Evolutionary conservation across 768 basidiomycete genomes (phyloP), one percentile per base, ranked within the genome.

Genomic region (Termitomyces sp.): DNA sequence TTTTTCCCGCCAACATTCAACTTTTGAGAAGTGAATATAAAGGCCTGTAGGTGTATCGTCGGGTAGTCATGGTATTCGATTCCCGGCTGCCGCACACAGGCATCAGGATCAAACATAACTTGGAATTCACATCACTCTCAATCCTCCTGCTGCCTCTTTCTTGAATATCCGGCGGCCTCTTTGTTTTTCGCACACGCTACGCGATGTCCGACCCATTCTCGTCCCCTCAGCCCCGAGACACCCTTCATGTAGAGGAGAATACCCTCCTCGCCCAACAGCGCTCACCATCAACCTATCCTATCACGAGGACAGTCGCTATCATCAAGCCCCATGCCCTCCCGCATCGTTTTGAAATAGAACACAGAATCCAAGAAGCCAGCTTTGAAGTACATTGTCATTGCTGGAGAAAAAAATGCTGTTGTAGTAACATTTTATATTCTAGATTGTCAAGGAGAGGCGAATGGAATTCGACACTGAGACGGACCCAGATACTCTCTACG

Each of bases 391-490:
- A n/a, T n/a, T n/a, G n/a, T n/a, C n/a, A n/a, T n/a, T n/a, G n/a
- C n/a, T n/a, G n/a, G n/a, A n/a, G n/a, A n/a, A 58, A 58, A 44
- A 43, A 36, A 33, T 59, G 50, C 54, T 54, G 63, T 69, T 54
- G 61, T 49, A 45, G 49, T 49, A 54, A 42, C 8, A 20, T 10
- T 20, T 42, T 26, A 22, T 59, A 59, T 44, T 60, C 32, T 68
- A 88, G 88, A 90, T 93, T 65, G 83, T 90, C 58, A 93, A 93
- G 71, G 92, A 92, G 70, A 75, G 92, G 20, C 90, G 91, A 70
- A 90, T 94, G 87, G 89, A 90, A 62, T 92, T 94, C 64, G 90
- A 92, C 66, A 80, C 83, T 16, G 91, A 92, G 65, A 82, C 86
- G 13, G 90, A 93, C 63, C 88, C 88, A 26, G 91, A 91, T 33